Percentiles rank a stretch among this genome's conserved stretches.
phyloP scores from a whole-genome alignment of 2,329 filamentous ascomycete genomes.

The Aspergillus hortae region DNA sequence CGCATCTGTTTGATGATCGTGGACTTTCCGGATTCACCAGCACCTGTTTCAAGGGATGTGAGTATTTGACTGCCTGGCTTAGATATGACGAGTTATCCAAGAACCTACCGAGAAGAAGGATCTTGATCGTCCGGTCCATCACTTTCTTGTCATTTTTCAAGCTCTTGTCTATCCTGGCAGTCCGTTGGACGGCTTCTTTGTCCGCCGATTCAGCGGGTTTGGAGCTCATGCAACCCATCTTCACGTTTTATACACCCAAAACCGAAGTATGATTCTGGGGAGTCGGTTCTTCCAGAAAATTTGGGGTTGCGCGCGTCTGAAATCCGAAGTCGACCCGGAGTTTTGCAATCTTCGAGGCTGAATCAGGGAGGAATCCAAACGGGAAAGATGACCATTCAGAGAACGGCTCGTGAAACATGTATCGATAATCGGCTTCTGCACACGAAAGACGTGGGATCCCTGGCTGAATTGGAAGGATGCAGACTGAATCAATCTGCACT shows the following conservation, averaged over 20 bases:
- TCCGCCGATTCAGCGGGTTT: slow-evolving; percentile 38
- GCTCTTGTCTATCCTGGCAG: slow-evolving; percentile 74
- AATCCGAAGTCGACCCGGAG: slow-evolving; percentile 1
- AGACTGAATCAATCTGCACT: background rate
- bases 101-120: slow-evolving; percentile 78
- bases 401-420: slow-evolving; percentile 11
- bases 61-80: background rate
- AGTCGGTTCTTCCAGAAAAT: background rate
- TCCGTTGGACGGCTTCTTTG: slow-evolving; percentile 41
- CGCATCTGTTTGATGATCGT: slow-evolving; percentile 99
- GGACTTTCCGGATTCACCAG: slow-evolving; percentile 92
- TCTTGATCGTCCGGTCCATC: slow-evolving; percentile 84
- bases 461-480: background rate
- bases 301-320: background rate
- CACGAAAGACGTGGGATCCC: background rate
- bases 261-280: background rate
- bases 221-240: slow-evolving; percentile 46
- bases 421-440: background rate
- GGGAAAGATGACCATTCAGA: slow-evolving; percentile 8
- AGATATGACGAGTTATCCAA: background rate
- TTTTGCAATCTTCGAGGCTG: slow-evolving; percentile 3
- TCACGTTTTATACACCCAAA: slow-evolving; percentile 8
- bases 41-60: slow-evolving; percentile 55
- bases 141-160: slow-evolving; percentile 85
- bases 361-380: slow-evolving; percentile 16